Evolutionary conservation across 495 filamentous ascomycete species (phyloP), one percentile per base, ranked within the genome.

Genomic region (Friedmanniomyces simplex): DNA sequence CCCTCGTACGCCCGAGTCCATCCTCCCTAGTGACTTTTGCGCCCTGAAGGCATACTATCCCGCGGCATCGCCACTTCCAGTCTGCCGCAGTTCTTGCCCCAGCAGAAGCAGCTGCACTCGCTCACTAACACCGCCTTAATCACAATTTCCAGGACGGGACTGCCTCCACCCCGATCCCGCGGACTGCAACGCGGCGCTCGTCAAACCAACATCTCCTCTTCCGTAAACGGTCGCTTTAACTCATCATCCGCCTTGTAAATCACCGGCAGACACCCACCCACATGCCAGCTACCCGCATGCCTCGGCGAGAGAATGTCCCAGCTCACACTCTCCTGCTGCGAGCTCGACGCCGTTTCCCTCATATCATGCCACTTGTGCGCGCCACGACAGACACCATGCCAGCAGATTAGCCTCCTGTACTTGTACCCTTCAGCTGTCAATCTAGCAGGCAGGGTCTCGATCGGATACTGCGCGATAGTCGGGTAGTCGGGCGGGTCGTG

Each of bases 291-390:
- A 11, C 7, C 51, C 21, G 14, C 11, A 32, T 56, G 14, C 24
- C 34, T 28, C 43, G 41, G 21, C 34, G 28, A 28, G 5, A 56
- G 1, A 39, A 56, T 30, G 7, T 30, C 11, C 26, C 54, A 49
- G 41, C 54, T 56, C 10, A 49, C 24, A 8, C 14, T 18, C 22
- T 48, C n/a, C 22, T 48, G 12, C 30, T 47, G 3, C 21, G 21
- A 7, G 10, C 20, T 48, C 25, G 16, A 2, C 10, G 54, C 54
- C 16, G 54, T 18, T 11, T 30, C 41, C 13, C 50, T 39, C 54
- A 47, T 49, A 11, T 56, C 54, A 20, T 34, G 21, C 55, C 55
- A 57, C 5, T 20, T 26, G n/a, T 51, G 47, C 32, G 22, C 55
- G 14, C 25, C 12, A 10, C 47, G 45, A 41, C 55, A 50, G 18